Evolutionary conservation across 345 rosid genomes (phyloP).

Genomic region (Camelina neglecta): DNA sequence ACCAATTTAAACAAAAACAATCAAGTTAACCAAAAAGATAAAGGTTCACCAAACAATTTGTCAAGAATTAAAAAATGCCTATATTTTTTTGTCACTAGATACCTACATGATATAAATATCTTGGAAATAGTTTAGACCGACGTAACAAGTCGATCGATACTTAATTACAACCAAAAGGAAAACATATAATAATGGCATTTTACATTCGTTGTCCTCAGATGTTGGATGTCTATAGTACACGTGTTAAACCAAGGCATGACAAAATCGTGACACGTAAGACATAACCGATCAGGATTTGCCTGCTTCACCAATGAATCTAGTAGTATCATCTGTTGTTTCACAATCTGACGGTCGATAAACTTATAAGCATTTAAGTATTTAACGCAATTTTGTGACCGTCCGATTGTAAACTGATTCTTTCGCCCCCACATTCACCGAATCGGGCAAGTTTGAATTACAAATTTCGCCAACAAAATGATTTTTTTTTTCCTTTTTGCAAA

Average conservation of each 20-base stretch:
- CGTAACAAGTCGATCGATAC: conserved; percentile 3
- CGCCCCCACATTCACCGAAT: conserved; percentile 4
- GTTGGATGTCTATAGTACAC: conserved; percentile 44
- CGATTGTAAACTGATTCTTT: conserved; percentile 14
- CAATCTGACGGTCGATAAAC: conserved; percentile 6
- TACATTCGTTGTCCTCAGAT: conserved; percentile 20
- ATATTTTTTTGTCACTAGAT: not conserved
- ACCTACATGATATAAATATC: not conserved
- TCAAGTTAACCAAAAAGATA: not conserved
- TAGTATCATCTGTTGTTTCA: not conserved
- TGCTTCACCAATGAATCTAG: conserved; percentile 21
- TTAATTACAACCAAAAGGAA: not conserved
- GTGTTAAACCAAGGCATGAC: conserved; percentile 40
- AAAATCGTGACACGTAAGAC: conserved; percentile 24
- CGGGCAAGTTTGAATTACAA: not conserved
- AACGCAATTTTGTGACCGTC: not conserved
- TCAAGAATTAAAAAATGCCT: not conserved
- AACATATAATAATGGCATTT: not conserved
- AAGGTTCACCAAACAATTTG: not conserved
- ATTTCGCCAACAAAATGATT: not conserved
- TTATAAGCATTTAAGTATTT: too few relatives aligned
- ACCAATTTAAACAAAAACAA: not conserved
- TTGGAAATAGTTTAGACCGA: conserved; percentile 13
- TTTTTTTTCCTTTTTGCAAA: not conserved
- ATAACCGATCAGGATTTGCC: conserved; percentile 13